Evolutionary conservation across 225 moss, liverwort and hornwort genomes (phyloP).

Genomic region (Sphagnum contortum): DNA sequence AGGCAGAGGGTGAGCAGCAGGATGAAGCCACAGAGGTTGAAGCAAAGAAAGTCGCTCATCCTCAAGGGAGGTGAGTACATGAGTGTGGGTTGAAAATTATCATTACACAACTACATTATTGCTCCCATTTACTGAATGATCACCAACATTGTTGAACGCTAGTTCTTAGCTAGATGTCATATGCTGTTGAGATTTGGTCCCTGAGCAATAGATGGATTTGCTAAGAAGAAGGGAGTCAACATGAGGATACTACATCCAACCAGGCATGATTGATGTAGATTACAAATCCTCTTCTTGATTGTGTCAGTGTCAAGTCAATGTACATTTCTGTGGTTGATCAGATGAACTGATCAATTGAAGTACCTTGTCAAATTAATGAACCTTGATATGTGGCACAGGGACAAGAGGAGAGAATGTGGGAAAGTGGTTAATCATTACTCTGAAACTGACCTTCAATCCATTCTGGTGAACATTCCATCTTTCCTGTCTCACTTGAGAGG

Average conservation of each 20-base stretch:
- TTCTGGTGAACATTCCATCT: slow-evolving; percentile 36
- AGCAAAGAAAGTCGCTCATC: slow-evolving; percentile 44
- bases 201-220: too few species aligned
- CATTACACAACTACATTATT: background rate
- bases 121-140: background rate
- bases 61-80: slow-evolving; percentile 68
- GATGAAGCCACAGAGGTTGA: slow-evolving; percentile 27
- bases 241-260: too few species aligned
- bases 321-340: too few species aligned
- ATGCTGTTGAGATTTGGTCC: too few species aligned
- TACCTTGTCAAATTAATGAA: too few species aligned
- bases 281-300: too few species aligned
- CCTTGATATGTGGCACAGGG: slow-evolving; percentile 22
- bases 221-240: too few species aligned
- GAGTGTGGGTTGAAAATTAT: background rate
- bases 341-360: too few species aligned
- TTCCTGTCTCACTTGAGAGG: background rate
- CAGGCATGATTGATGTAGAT: too few species aligned
- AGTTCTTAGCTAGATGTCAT: too few species aligned
- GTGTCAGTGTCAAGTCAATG: too few species aligned
- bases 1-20: slow-evolving; percentile 34
- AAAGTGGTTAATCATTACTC: slow-evolving; percentile 68
- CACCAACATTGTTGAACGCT: too few species aligned
- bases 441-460: slow-evolving; percentile 61
- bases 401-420: slow-evolving; percentile 71